Conservation (phyloP, 805 yeast species). For the Ogataea kodamae region DNA sequence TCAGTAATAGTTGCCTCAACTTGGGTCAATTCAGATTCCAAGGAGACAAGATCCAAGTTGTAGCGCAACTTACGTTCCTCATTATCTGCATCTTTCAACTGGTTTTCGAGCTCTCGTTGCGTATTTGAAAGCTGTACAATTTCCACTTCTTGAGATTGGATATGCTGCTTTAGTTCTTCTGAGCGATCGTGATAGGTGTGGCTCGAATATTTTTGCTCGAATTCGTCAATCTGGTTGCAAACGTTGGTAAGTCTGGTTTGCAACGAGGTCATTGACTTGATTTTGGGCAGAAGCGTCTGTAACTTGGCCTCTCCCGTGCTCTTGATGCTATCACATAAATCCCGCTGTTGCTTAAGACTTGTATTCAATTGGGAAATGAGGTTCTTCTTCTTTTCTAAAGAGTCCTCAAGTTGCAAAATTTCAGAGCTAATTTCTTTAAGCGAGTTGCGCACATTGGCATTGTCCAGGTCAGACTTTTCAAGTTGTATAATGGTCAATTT, state of each 20-base stretch:
- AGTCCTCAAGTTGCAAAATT: slow-evolving; percentile 21
- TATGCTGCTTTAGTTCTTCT: slow-evolving; percentile 11
- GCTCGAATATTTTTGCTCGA: slow-evolving; percentile 19
- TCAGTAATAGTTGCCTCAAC: slow-evolving; percentile 27
- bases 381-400: slow-evolving; percentile 3
- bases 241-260: slow-evolving; percentile 39
- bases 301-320: slow-evolving; percentile 23
- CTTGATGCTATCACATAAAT: slow-evolving; percentile 13
- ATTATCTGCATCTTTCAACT: slow-evolving; percentile 48
- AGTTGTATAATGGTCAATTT: slow-evolving; percentile 48
- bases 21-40: slow-evolving; percentile 35
- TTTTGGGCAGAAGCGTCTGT: slow-evolving; percentile 10
- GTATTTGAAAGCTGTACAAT: slow-evolving; percentile 34
- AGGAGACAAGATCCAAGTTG: slow-evolving; percentile 43
- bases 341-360: slow-evolving; percentile 8
- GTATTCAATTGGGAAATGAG: slow-evolving; percentile 18
- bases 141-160: slow-evolving; percentile 30
- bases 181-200: slow-evolving; percentile 18
- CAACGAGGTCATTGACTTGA: slow-evolving; percentile 37
- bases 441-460: slow-evolving; percentile 37
- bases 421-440: slow-evolving; percentile 26
- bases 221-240: slow-evolving; percentile 42
- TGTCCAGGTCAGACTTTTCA: slow-evolving; percentile 49
- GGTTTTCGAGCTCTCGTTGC: slow-evolving; percentile 59
- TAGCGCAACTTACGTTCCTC: slow-evolving; percentile 56